Percentiles rank a stretch among this genome's conserved stretches.
phyloP scores from a whole-genome alignment of 164 flowering plant genomes.

The Euptelea pleiosperma region DNA sequence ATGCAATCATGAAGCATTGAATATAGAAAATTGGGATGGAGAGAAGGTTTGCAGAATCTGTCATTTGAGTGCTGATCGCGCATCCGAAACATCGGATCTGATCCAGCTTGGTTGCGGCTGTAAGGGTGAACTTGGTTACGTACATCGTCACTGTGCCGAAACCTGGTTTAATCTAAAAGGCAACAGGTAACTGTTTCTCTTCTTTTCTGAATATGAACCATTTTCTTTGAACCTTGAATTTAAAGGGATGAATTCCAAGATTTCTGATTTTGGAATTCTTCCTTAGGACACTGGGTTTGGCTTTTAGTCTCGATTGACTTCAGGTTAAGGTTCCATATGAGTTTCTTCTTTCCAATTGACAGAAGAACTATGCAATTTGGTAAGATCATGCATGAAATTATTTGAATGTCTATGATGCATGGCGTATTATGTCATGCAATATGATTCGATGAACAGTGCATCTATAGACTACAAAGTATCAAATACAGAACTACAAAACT shows the following conservation, averaged over 20 bases:
- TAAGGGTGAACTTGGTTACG: conserved; percentile 74
- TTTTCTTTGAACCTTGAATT: neutral
- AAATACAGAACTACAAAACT: no score
- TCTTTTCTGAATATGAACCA: no score
- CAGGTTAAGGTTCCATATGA: neutral
- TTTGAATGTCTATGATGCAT: no score
- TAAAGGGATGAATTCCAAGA: neutral
- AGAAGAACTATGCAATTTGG: neutral
- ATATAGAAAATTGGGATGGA: conserved; percentile 27
- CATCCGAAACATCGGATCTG: conserved; percentile 37
- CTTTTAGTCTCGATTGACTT: neutral
- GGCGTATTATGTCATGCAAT: no score
- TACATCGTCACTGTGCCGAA: conserved; percentile 78
- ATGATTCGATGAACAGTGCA: no score
- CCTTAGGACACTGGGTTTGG: neutral
- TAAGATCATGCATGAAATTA: no score
- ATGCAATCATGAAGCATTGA: conserved; percentile 18
- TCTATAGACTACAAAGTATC: no score
- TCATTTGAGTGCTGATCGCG: conserved; percentile 57
- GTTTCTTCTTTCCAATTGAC: neutral
- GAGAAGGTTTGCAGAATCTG: conserved; percentile 80
- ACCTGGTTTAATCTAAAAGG: conserved; percentile 90
- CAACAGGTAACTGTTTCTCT: conserved; percentile 55
- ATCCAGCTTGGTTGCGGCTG: conserved; percentile 81
- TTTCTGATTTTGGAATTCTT: neutral